A percentile compares a stretch with the other conserved stretches of the same genome.
Evolutionary conservation across 192 early-diverging fungal species (phyloP).

Genomic region (Backusella macrospora): DNA sequence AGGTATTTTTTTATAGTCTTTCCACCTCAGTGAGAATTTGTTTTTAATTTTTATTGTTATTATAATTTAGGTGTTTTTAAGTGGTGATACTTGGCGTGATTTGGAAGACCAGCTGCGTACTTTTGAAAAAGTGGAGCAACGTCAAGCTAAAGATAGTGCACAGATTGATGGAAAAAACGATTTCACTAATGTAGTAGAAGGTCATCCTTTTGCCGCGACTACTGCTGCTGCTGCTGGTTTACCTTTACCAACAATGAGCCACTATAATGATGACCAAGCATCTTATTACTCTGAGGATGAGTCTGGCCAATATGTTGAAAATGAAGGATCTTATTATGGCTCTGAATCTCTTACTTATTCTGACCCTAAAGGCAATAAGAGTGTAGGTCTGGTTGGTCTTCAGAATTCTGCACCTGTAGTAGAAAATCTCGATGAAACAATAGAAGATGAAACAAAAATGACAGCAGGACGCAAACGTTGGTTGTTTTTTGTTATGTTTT

Average conservation of each 20-base stretch:
- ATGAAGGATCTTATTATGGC: constrained; percentile 23
- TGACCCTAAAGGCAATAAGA: constrained; percentile 22
- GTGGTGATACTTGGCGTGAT: constrained; percentile 62
- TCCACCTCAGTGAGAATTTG: neutral
- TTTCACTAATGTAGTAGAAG: neutral
- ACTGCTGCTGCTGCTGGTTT: constrained; percentile 27
- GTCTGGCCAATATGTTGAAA: constrained; percentile 20
- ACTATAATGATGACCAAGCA: constrained; percentile 29
- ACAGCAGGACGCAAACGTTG: constrained; percentile 58
- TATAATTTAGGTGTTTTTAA: constrained; percentile 57
- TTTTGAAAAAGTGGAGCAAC: constrained; percentile 61
- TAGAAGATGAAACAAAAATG: constrained; percentile 48
- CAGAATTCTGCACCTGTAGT: constrained; percentile 40
- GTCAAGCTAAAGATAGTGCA: constrained; percentile 37
- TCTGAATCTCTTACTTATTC: constrained; percentile 19
- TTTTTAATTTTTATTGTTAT: neutral
- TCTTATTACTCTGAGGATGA: constrained; percentile 44
- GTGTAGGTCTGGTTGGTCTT: constrained; percentile 3
- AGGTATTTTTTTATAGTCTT: constrained; percentile 1
- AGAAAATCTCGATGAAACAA: constrained; percentile 50
- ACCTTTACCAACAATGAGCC: constrained; percentile 15
- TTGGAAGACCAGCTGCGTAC: constrained; percentile 63
- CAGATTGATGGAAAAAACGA: neutral
- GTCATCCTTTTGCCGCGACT: constrained; percentile 18
- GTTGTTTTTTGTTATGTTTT: constrained; percentile 79